A percentile compares a stretch with the other conserved stretches of the same genome.
phyloP scores from a whole-genome alignment of 2,329 filamentous ascomycete genomes.

The Apiospora kogelbergensis region DNA sequence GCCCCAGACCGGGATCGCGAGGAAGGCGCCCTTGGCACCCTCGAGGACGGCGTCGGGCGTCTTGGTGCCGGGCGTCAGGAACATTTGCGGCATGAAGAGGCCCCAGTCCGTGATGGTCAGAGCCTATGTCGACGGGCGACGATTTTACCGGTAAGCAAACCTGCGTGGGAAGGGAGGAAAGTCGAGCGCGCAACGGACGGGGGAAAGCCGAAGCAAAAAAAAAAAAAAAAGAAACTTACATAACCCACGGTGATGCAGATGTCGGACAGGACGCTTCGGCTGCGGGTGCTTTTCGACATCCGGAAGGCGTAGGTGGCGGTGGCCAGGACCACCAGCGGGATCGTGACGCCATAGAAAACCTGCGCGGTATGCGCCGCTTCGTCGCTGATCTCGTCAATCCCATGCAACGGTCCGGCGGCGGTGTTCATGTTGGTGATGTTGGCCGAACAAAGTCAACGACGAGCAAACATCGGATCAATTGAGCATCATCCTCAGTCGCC shows the following conservation, averaged over 20 bases:
- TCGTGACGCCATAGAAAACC: neutral
- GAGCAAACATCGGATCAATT: too few relatives aligned
- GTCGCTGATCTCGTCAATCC: neutral
- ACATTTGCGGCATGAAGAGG: neutral
- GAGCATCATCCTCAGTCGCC: too few relatives aligned
- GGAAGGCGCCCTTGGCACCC: neutral
- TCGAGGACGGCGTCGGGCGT: neutral
- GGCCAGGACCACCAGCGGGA: neutral
- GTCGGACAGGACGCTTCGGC: neutral
- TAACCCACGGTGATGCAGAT: neutral
- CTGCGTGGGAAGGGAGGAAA: neutral
- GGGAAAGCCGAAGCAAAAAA: too few relatives aligned
- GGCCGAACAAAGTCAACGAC: neutral
- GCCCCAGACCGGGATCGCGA: constrained; percentile 3
- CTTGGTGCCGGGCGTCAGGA: neutral
- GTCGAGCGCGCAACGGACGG: too few relatives aligned
- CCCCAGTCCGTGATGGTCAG: neutral
- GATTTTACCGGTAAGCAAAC: neutral
- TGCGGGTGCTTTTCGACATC: neutral
- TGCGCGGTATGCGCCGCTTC: neutral
- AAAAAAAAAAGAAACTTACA: neutral
- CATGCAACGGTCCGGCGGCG: neutral
- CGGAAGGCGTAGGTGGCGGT: neutral
- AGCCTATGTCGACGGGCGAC: neutral
- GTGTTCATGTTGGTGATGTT: neutral